A percentile compares a stretch with the other conserved stretches of the same genome.
Conservation (phyloP, 106 monocot species). For the Chionographis japonica region DNA sequence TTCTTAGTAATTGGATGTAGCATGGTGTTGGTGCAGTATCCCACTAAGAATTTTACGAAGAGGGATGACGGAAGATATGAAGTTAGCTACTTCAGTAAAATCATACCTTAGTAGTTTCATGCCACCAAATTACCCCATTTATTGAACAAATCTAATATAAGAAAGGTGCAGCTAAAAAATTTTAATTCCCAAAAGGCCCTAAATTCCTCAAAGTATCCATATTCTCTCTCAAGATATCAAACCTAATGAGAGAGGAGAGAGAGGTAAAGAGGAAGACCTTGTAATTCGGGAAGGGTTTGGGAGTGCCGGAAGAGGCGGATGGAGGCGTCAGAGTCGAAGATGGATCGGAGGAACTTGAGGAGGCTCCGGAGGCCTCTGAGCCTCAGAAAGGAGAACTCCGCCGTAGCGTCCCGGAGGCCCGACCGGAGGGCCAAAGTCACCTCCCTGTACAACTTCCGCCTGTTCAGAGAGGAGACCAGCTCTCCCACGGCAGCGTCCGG, state of each 20-base stretch:
- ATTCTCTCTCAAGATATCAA: too few relatives aligned
- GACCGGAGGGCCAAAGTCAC: constrained; percentile 77
- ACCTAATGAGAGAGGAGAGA: not conserved
- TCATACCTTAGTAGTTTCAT: too few relatives aligned
- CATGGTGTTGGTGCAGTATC: too few relatives aligned
- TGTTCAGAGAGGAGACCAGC: constrained; percentile 40
- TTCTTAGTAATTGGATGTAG: too few relatives aligned
- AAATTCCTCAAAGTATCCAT: too few relatives aligned
- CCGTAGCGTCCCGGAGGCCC: constrained; percentile 74
- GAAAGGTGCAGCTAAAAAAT: too few relatives aligned
- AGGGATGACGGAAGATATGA: too few relatives aligned
- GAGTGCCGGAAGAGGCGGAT: constrained; percentile 70
- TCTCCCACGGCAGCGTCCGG: constrained; percentile 38
- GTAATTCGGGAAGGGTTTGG: constrained; percentile 64
- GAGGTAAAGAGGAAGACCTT: constrained; percentile 38
- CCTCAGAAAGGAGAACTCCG: constrained; percentile 90
- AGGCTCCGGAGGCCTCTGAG: constrained; percentile 59
- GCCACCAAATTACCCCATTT: too few relatives aligned
- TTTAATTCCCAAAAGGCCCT: too few relatives aligned
- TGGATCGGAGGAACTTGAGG: constrained; percentile 61
- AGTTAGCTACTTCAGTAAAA: too few relatives aligned
- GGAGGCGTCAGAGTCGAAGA: constrained; percentile 51
- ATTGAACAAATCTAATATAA: too few relatives aligned
- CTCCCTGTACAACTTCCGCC: constrained; percentile 68
- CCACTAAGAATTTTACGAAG: too few relatives aligned